Evolutionary conservation across 2,329 filamentous ascomycete genomes (phyloP).

Genomic region (Aspergillus pseudoterreus): DNA sequence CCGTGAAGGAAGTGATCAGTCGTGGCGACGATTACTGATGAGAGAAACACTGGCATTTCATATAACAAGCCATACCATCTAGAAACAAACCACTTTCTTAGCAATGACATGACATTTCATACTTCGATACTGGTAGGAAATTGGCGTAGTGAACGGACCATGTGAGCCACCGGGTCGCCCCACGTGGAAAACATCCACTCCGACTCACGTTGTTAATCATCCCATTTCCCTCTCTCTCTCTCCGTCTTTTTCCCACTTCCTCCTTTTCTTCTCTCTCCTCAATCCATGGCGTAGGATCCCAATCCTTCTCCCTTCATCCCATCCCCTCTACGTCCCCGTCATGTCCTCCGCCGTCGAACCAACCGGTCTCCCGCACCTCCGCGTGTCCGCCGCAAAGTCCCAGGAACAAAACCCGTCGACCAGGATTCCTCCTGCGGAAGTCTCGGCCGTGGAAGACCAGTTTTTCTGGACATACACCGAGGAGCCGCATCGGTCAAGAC

Average conservation of each 20-base stretch:
- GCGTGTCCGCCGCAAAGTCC: conserved; percentile 29
- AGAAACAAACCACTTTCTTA: not conserved
- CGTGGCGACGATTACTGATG: conserved; percentile 77
- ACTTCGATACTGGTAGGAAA: not conserved
- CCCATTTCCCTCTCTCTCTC: not conserved
- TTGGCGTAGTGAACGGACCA: not conserved
- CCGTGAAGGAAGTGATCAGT: conserved; percentile 82
- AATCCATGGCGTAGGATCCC: conserved; percentile 20
- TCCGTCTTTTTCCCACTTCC: conserved; percentile 8
- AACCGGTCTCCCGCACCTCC: conserved; percentile 29
- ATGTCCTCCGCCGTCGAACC: conserved; percentile 30
- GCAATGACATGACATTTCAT: not conserved
- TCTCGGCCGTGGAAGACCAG: conserved; percentile 47
- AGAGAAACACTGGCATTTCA: not conserved
- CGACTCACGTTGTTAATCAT: conserved; percentile 17
- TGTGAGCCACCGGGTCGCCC: conserved; percentile 23
- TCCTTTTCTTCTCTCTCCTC: conserved; percentile 1
- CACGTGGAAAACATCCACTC: conserved; percentile 34
- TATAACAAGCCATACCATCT: not conserved
- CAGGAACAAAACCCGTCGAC: conserved; percentile 16
- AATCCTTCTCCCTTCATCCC: not conserved
- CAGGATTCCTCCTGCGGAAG: conserved; percentile 28
- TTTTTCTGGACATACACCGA: conserved; percentile 99
- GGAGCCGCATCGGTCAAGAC: conserved; percentile 87
- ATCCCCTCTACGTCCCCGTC: conserved; percentile 6